Evolutionary conservation across 345 rosid genomes (phyloP), one percentile per base, ranked within the genome.

Genomic region (Xanthoceras sorbifolium): DNA sequence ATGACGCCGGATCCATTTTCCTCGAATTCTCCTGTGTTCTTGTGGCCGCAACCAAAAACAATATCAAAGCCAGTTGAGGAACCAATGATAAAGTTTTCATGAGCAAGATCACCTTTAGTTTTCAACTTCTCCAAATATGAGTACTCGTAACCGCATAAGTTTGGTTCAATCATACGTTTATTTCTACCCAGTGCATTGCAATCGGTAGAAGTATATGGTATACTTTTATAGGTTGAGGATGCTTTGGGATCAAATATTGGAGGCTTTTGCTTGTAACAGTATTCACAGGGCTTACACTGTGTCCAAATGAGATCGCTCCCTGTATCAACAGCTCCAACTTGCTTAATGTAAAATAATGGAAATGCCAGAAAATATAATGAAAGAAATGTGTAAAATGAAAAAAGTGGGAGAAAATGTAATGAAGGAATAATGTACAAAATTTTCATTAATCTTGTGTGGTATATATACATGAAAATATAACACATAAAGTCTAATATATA

Each of bases 241-340:
- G 46, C 38, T 15, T 8, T 25, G 2, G 92, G 87, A 73, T 90
- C 89, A 25, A 87, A 93, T 28, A 90, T 64, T 6, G 85, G 85
- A 20, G 69, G 74, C 0, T 77, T 79, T 72, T 91, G 89, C 75
- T 68, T 57, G 83, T 82, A 91, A 57, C 96, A 93, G 26, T 74
- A 31, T 6, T 79, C 22, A 72, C 96, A 90, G 0, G 98, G 94
- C 60, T 80, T 74, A 72, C 96, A 93, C 12, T 93, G 97, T 1
- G 84, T 69, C 96, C 96, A 93, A 0, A 80, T 84, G 17, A 91
- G 86, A 72, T 93, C 90, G 28, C 93, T 93, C 0, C 92, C 92
- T 0, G 90, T 91, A 71, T 91, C 94, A 1, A 90, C 93, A 0
- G 85, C 73, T 3, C 76, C 92, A 0, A 89, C 64, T 1, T 84